A percentile compares a stretch with the other conserved stretches of the same genome.
phyloP scores from a whole-genome alignment of 73 alveolate species.

The Paramecium caudatum region DNA sequence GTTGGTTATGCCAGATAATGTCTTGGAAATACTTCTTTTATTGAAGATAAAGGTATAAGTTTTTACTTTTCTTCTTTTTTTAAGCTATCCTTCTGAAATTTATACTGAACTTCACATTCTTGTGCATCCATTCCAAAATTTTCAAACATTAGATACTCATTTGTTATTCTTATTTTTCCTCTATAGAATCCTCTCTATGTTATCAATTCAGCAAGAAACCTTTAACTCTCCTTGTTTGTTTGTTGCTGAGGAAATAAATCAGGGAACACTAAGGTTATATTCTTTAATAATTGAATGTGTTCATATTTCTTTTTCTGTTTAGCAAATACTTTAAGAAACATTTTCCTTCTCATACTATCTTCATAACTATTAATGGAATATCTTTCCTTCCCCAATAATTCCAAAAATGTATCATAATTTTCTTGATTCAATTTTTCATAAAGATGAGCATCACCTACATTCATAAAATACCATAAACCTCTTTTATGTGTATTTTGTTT shows the following conservation, averaged over 20 bases:
- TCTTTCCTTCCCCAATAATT: slow-evolving; percentile 2
- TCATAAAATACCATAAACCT: slow-evolving; percentile 67
- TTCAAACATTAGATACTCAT: slow-evolving; percentile 59
- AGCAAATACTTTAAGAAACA: slow-evolving; percentile 58
- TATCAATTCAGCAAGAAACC: slow-evolving; percentile 36
- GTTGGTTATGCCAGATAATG: slow-evolving; percentile 73
- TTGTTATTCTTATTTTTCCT: slow-evolving; percentile 56
- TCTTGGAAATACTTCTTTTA: slow-evolving; percentile 74
- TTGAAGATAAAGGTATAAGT: slow-evolving; percentile 35
- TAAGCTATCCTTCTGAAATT: slow-evolving; percentile 59
- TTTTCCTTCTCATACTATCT: slow-evolving; percentile 57
- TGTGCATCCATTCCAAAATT: neutral
- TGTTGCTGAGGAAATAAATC: neutral
- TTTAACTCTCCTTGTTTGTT: neutral
- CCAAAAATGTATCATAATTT: neutral
- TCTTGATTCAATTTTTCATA: slow-evolving; percentile 34
- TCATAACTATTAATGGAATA: slow-evolving; percentile 48
- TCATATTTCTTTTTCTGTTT: slow-evolving; percentile 33
- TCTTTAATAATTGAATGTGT: neutral
- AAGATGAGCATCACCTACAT: slow-evolving; percentile 51
- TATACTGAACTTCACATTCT: slow-evolving; percentile 29
- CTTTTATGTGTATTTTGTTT: slow-evolving; percentile 45
- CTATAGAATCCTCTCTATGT: slow-evolving; percentile 55
- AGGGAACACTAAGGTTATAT: neutral
- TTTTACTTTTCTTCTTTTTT: slow-evolving; percentile 34